Conservation (phyloP, 352 stramenopile genomes). For the Phytophthora chlamydospora region DNA sequence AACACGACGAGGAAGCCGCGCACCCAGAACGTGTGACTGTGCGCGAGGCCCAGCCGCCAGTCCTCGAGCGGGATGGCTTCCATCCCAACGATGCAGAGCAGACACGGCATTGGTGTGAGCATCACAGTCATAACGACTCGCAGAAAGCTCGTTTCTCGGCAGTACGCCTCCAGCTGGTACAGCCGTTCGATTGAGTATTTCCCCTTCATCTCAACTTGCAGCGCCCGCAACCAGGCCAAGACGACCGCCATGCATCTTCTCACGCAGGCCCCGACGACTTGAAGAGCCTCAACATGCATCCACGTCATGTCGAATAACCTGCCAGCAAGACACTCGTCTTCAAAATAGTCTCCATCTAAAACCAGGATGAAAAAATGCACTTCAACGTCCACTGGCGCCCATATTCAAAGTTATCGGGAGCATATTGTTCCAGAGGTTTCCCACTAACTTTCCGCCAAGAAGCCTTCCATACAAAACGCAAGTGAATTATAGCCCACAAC, state of each 20-base stretch:
- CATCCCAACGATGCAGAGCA: constrained; percentile 14
- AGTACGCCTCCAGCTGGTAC: constrained; percentile 19
- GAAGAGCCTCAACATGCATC: too few relatives aligned
- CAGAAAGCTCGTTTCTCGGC: background rate
- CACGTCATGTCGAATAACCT: too few relatives aligned
- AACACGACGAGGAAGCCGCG: constrained; percentile 27
- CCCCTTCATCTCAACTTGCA: constrained; percentile 39
- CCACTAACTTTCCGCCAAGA: background rate
- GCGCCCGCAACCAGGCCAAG: background rate
- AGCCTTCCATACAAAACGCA: background rate
- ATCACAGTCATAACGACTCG: constrained; percentile 4
- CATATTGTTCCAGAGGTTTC: background rate
- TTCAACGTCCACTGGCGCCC: too few relatives aligned
- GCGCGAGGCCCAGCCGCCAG: constrained; percentile 6
- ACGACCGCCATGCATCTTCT: background rate
- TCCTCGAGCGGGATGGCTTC: constrained; percentile 35
- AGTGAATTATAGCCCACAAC: constrained; percentile 3
- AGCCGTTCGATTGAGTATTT: constrained; percentile 33
- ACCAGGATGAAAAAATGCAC: too few relatives aligned
- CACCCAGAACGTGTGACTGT: constrained; percentile 29
- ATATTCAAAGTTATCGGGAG: too few relatives aligned
- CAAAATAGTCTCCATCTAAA: too few relatives aligned
- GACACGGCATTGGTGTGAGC: constrained; percentile 23
- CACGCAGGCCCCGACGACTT: background rate
- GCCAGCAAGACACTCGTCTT: too few relatives aligned